phyloP scores from a whole-genome alignment of 495 filamentous ascomycete genomes.

The Penicillium robsamsonii region DNA sequence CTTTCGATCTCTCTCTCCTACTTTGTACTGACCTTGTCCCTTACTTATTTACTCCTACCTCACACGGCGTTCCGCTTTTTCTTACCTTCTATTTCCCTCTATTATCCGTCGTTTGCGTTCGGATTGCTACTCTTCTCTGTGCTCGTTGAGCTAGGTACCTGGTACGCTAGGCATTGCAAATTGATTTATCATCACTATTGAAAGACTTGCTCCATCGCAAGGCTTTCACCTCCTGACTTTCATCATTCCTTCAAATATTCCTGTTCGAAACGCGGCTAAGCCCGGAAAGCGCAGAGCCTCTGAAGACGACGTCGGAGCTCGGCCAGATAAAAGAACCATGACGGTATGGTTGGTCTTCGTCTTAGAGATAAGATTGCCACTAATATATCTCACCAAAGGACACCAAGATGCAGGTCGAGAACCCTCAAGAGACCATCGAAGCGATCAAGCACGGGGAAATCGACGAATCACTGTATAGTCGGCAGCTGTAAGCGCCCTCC shows the following conservation, averaged over 20 bases:
- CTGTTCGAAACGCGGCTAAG: slow-evolving; percentile 57
- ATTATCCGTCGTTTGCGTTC: slow-evolving; percentile 11
- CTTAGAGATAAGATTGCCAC: slow-evolving; percentile 11
- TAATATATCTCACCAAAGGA: slow-evolving; percentile 42
- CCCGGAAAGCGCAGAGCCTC: slow-evolving; percentile 85
- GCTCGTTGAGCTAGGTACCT: slow-evolving; percentile 29
- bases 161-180: slow-evolving; percentile 37
- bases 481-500: slow-evolving; percentile 68
- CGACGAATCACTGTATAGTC: slow-evolving; percentile 96
- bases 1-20: slow-evolving; percentile 17
- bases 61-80: slow-evolving; percentile 6
- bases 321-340: slow-evolving; percentile 80
- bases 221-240: slow-evolving; percentile 45
- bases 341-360: slow-evolving; percentile 56
- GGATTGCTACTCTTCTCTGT: slow-evolving; percentile 20
- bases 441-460: slow-evolving; percentile 70
- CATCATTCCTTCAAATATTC: slow-evolving; percentile 57
- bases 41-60: slow-evolving; percentile 15
- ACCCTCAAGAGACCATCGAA: slow-evolving; percentile 52
- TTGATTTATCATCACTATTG: slow-evolving; percentile 29
- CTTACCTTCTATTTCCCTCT: slow-evolving; percentile 18
- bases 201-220: slow-evolving; percentile 55
- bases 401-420: slow-evolving; percentile 82
- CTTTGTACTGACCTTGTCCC: slow-evolving; percentile 12
- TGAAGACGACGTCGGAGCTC: slow-evolving; percentile 62